Evolutionary conservation across 1,139 yeast species (phyloP).

Genomic region (Kluyveromyces sp.): DNA sequence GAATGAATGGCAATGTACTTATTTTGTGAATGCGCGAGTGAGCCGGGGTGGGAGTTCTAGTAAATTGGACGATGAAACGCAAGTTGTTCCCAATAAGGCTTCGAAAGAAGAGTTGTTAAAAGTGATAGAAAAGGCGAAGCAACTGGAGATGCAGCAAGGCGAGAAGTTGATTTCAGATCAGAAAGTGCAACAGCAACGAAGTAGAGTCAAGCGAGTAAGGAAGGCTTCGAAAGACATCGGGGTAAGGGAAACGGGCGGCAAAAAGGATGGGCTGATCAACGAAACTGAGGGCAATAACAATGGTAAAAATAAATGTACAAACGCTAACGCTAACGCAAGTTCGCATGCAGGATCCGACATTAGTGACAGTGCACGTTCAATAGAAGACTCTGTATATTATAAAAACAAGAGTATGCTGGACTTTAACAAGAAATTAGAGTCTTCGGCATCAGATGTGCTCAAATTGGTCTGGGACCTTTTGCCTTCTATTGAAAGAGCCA

Average conservation of each 20-base stretch:
- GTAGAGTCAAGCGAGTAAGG: not conserved
- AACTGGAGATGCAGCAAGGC: not conserved
- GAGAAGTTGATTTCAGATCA: not conserved
- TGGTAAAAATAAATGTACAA: no score
- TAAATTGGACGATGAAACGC: not conserved
- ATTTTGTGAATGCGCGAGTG: conserved; percentile 48
- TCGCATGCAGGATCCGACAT: no score
- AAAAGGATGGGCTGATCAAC: no score
- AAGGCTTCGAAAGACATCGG: no score
- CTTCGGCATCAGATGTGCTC: not conserved
- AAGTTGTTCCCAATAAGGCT: not conserved
- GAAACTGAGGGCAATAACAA: no score
- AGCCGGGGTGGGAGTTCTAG: conserved; percentile 34
- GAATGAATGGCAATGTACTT: conserved; percentile 37
- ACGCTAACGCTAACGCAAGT: no score
- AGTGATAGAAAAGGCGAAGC: conserved; percentile 12
- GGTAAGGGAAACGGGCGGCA: no score
- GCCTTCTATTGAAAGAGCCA: conserved; percentile 40
- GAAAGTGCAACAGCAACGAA: conserved; percentile 3
- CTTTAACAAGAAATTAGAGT: not conserved
- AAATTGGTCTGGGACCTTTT: conserved; percentile 1
- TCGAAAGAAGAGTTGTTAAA: conserved; percentile 30
- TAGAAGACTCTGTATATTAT: no score
- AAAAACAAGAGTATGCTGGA: no score
- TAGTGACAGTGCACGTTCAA: no score